These are phyloP conservation scores for Gossypium anomalum DNA, from an alignment of 345 rosid genomes.

Conservation along the genomic window DNA sequence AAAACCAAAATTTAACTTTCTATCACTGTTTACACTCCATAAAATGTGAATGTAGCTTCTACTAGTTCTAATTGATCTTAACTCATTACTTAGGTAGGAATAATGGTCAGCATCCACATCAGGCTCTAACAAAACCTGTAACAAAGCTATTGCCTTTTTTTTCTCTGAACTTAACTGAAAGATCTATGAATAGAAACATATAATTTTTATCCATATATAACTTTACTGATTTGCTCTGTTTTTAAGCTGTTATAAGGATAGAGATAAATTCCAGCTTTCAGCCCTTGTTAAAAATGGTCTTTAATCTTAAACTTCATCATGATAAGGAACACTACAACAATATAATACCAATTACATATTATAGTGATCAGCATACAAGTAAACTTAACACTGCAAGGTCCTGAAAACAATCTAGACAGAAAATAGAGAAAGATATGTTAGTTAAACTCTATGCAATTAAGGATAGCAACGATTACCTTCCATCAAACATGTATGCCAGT, in stretches of 20 bases:
- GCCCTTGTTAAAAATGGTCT: neutral
- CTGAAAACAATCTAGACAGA: neutral
- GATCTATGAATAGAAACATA: neutral
- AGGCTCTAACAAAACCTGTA: neutral
- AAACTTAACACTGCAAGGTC: neutral
- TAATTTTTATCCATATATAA: neutral
- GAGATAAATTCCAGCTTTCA: neutral
- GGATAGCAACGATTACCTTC: neutral
- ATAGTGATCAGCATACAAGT: neutral
- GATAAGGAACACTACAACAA: neutral
- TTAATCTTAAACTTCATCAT: neutral
- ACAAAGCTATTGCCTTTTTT: neutral
- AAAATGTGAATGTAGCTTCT: neutral
- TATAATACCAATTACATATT: neutral
- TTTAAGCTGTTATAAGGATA: neutral
- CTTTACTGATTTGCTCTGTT: neutral
- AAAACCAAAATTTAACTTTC: neutral
- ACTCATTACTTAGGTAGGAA: neutral
- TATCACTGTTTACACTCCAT: neutral
- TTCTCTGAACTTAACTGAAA: neutral
- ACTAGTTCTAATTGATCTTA: neutral
- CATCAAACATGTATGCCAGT: conserved; percentile 78
- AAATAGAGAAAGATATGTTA: neutral
- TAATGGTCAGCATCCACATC: neutral
- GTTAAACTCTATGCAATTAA: neutral